These are phyloP conservation scores for Volvariella surrecta DNA, from an alignment of 1,284 basidiomycete species.

Conservation along the genomic window DNA sequence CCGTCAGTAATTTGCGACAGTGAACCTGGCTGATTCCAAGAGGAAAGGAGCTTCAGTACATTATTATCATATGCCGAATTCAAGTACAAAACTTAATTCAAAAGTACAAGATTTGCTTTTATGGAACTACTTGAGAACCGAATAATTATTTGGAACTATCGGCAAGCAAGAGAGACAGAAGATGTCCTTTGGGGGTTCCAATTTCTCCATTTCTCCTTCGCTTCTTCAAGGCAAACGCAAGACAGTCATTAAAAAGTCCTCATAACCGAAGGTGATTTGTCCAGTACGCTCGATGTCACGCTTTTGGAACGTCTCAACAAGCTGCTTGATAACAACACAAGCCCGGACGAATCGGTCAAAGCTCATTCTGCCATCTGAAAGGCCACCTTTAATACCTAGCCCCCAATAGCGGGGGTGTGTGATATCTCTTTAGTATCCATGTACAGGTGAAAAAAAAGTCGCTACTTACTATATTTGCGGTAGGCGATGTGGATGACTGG, in stretches of 20 bases:
- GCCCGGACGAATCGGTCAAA: conserved; percentile 80
- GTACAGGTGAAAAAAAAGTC: conserved; percentile 5
- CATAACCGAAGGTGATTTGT: conserved; percentile 72
- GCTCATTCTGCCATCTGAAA: conserved; percentile 46
- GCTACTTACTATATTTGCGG: conserved; percentile 37
- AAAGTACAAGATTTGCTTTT: no score
- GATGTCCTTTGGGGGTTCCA: no score
- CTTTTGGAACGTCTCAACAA: conserved; percentile 54
- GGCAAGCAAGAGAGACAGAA: no score
- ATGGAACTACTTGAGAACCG: no score
- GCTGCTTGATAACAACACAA: conserved; percentile 73
- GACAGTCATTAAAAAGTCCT: conserved; percentile 68
- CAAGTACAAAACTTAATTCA: no score
- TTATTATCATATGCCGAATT: no score
- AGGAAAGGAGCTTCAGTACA: no score
- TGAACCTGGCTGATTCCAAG: no score
- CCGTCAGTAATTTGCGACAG: no score
- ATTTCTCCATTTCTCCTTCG: neutral
- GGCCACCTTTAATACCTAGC: conserved; percentile 45
- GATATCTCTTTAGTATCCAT: conserved; percentile 12
- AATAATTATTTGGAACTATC: no score
- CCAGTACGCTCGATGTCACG: conserved; percentile 63
- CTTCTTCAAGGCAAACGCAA: conserved; percentile 55
- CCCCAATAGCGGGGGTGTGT: conserved; percentile 14
- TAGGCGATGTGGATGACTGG: conserved; percentile 46